phyloP scores from a whole-genome alignment of 345 rosid genomes.

The Boechera stricta region DNA sequence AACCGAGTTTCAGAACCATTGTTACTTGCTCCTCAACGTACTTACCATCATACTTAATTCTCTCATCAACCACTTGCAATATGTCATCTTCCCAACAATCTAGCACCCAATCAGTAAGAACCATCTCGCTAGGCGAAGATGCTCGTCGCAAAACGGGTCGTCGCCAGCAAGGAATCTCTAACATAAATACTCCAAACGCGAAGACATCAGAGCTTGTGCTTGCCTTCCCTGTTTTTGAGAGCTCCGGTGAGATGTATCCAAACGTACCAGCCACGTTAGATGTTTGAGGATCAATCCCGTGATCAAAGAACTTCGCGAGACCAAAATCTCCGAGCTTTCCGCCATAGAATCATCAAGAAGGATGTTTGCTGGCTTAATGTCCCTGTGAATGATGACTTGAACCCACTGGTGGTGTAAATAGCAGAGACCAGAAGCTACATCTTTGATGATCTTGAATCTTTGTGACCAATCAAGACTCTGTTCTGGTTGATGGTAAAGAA shows the following conservation, averaged over 20 bases:
- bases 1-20: slow-evolving; percentile 47
- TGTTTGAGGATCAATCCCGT: slow-evolving; percentile 50
- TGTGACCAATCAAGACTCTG: slow-evolving; percentile 51
- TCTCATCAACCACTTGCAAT: slow-evolving; percentile 42
- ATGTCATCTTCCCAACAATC: slow-evolving; percentile 40
- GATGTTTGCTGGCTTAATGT: slow-evolving; percentile 53
- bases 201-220: slow-evolving; percentile 50
- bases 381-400: slow-evolving; percentile 53
- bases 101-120: slow-evolving; percentile 46
- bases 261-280: slow-evolving; percentile 54
- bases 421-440: slow-evolving; percentile 49
- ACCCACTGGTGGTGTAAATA: slow-evolving; percentile 58
- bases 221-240: slow-evolving; percentile 48
- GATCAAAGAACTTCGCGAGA: slow-evolving; percentile 53
- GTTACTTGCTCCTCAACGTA: slow-evolving; percentile 45
- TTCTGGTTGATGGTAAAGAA: slow-evolving; percentile 32
- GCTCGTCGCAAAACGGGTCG: slow-evolving; percentile 48
- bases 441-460: slow-evolving; percentile 47
- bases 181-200: slow-evolving; percentile 50
- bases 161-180: slow-evolving; percentile 53
- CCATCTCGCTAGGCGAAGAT: slow-evolving; percentile 20
- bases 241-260: slow-evolving; percentile 55
- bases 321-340: slow-evolving; percentile 60
- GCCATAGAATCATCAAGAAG: slow-evolving; percentile 49
- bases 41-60: neutral